These are phyloP conservation scores for Hypoxylon lenormandii DNA, from an alignment of 495 filamentous ascomycete species.

Conservation along the genomic window DNA sequence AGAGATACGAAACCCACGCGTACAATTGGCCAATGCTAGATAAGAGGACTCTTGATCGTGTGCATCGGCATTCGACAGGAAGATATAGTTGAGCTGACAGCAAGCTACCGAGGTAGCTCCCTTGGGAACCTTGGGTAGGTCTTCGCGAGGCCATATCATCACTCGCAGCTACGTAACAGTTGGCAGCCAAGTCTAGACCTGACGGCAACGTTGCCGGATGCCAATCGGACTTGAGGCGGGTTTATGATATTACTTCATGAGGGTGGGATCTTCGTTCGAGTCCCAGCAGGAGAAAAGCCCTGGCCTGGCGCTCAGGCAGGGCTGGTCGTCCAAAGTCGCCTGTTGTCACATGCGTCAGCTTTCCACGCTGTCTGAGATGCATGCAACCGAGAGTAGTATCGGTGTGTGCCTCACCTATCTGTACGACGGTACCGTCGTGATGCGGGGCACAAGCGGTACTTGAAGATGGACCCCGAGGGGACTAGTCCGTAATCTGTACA, in stretches of 20 bases:
- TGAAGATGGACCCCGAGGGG: constrained; percentile 25
- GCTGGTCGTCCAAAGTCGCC: constrained; percentile 19
- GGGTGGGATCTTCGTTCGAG: constrained; percentile 26
- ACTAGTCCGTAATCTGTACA: constrained; percentile 3
- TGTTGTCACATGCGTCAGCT: constrained; percentile 36
- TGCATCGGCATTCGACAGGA: constrained; percentile 5
- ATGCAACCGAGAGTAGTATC: constrained; percentile 17
- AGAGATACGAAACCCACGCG: constrained; percentile 2
- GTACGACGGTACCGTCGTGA: constrained; percentile 16
- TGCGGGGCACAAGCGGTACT: constrained; percentile 45
- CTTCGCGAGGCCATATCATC: not conserved
- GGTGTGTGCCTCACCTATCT: constrained; percentile 12
- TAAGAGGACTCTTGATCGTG: constrained; percentile 7
- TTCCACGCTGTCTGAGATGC: constrained; percentile 21
- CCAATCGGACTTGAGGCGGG: constrained; percentile 34
- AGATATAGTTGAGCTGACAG: not conserved
- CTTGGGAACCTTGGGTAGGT: not conserved
- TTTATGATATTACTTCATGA: constrained; percentile 37
- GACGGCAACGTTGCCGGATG: constrained; percentile 24
- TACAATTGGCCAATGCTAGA: not conserved
- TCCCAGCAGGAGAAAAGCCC: constrained; percentile 1
- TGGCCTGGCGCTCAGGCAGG: constrained; percentile 5
- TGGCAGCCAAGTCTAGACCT: constrained; percentile 11
- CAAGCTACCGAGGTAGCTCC: not conserved
- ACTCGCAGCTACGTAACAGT: constrained; percentile 2